Base-by-base conservation (phyloP, 2,329 filamentous ascomycete species). In the Sarocladium strictum region DNA sequence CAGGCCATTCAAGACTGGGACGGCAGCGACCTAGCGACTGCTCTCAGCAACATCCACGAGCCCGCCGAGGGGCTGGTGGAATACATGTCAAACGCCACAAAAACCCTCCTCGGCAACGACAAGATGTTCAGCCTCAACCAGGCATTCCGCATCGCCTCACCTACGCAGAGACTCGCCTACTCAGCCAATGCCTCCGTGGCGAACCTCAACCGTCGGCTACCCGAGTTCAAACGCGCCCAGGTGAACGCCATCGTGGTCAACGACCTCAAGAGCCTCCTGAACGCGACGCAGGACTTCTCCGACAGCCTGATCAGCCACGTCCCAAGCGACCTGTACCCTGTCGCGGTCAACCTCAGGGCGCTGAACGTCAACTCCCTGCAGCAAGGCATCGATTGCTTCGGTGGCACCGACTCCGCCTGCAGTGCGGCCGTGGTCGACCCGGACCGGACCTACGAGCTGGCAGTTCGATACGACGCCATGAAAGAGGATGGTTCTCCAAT, bases 361-460 rank as follows among this genome's bases (percentile, higher is more conserved):
- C 54, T 37, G 12, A 55, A 40, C 32, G 52, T 37, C 7, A 47
- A 38, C 15, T 55, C 37, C 23, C 47, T 55, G 17, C 43, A 49
- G 32, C 54, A 53, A 45, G 49, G 49, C 23, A 52, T 32, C 24
- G 49, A 14, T 21, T 52, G 49, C 27, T 52, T 52, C 24, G 17
- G 33, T 17, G 29, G 29, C 27, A 23, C 24, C 11, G 19, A 12
- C 27, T 32, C 49, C 11, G 15, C 27, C 23, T 52, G 49, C 49
- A 17, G 7, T 6, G 21, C 21, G 19, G 27, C 49, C 21, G 33
- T 52, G 12, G 49, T 52, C 26, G 49, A 52, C 49, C 49, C 49
- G 11, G 19, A 32, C 29, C 49, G 49, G 15, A 33, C 32, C 15
- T 33, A 52, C 49, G 21, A 49, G n/a, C 43, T 49, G 26, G 43